phyloP scores from a whole-genome alignment of 371 early-diverging fungal species.

The Encephalitozoon intestinalis region DNA sequence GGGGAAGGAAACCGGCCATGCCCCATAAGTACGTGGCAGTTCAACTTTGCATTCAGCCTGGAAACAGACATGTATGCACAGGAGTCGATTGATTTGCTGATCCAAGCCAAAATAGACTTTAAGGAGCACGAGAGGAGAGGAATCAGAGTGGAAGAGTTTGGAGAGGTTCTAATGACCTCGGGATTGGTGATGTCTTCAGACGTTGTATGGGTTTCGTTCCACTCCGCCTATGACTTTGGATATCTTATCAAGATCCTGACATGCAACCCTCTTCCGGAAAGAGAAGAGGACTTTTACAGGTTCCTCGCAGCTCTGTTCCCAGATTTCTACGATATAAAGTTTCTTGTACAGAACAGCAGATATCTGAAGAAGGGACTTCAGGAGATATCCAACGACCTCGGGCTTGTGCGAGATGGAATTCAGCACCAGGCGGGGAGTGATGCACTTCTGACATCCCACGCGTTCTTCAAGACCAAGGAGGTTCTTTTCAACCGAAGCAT shows the following conservation, averaged over 20 bases:
- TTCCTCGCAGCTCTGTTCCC: conserved; percentile 83
- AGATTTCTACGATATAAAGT: conserved; percentile 94
- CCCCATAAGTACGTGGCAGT: conserved; percentile 87
- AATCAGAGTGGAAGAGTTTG: conserved; percentile 90
- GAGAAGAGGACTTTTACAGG: conserved; percentile 84
- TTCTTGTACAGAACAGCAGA: conserved; percentile 84
- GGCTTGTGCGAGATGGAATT: conserved; percentile 78
- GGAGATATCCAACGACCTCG: conserved; percentile 88
- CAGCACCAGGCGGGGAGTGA: conserved; percentile 99
- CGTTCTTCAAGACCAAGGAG: conserved; percentile 88
- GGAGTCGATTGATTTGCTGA: conserved; percentile 89
- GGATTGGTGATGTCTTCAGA: conserved; percentile 83
- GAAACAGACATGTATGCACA: conserved; percentile 93
- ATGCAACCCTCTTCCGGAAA: conserved; percentile 76
- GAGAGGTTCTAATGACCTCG: conserved; percentile 84
- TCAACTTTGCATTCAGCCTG: conserved; percentile 93
- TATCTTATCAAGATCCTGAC: conserved; percentile 90
- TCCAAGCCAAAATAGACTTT: conserved; percentile 93
- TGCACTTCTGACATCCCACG: conserved; percentile 79
- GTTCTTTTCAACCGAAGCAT: conserved; percentile 75
- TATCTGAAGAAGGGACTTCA: conserved; percentile 91
- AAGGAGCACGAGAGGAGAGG: conserved; percentile 85
- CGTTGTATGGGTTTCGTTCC: conserved; percentile 94
- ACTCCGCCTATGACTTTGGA: conserved; percentile 96
- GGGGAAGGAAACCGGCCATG: conserved; percentile 79